A percentile compares a stretch with the other conserved stretches of the same genome.
Evolutionary conservation across 208 protist species (phyloP).

Genomic region (Trypanosoma avium): DNA sequence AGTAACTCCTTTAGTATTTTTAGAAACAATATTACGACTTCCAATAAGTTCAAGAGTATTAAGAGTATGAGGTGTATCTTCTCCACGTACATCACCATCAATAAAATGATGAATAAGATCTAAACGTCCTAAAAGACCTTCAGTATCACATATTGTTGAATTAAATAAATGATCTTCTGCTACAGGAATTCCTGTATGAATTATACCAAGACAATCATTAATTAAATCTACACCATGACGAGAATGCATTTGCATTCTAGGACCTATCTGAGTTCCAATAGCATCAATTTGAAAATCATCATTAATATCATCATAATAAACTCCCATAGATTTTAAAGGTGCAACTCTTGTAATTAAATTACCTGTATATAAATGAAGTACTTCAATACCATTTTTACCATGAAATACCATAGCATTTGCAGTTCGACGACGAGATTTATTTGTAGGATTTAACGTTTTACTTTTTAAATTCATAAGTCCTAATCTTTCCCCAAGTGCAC

Average conservation of each 20-base stretch:
- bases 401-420: conserved; percentile 90
- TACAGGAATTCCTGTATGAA: conserved; percentile 53
- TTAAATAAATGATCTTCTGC: conserved; percentile 55
- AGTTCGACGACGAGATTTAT: conserved; percentile 4
- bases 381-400: conserved; percentile 68
- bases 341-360: conserved; percentile 58
- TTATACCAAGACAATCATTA: conserved; percentile 72
- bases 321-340: conserved; percentile 57
- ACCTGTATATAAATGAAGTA: conserved; percentile 90
- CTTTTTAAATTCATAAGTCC: conserved; percentile 24
- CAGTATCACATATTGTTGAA: conserved; percentile 79
- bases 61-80: conserved; percentile 40
- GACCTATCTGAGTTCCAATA: conserved; percentile 60
- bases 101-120: conserved; percentile 81
- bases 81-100: conserved; percentile 61
- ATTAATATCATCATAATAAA: conserved; percentile 87
- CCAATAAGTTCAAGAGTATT: conserved; percentile 80
- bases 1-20: conserved; percentile 49
- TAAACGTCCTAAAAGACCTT: conserved; percentile 75
- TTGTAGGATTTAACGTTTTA: conserved; percentile 9
- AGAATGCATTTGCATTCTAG: conserved; percentile 34
- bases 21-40: conserved; percentile 64
- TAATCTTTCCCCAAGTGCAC: conserved; percentile 52
- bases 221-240: conserved; percentile 57
- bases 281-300: conserved; percentile 82